phyloP scores from a whole-genome alignment of 768 basidiomycete genomes.

The Paxillus rubicundulus region DNA sequence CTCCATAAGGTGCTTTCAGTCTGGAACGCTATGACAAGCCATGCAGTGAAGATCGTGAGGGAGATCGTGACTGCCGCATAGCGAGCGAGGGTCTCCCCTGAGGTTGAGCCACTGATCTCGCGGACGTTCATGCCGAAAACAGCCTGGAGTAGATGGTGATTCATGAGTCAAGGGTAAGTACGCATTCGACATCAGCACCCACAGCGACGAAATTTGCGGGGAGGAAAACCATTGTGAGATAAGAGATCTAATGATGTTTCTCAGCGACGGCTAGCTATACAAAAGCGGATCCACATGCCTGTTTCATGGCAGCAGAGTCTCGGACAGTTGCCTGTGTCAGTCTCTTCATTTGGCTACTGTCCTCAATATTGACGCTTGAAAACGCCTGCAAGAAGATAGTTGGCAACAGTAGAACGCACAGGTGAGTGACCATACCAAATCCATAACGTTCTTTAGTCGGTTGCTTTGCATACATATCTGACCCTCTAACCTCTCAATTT shows the following conservation, averaged over 20 bases:
- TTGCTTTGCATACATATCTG: slow-evolving; percentile 29
- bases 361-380: slow-evolving; percentile 55
- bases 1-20: slow-evolving; percentile 20
- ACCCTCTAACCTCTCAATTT: slow-evolving; percentile 47
- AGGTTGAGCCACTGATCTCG: slow-evolving; percentile 34
- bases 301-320: slow-evolving; percentile 42
- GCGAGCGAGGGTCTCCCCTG: slow-evolving; percentile 32
- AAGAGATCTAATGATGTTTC: slow-evolving; percentile 31
- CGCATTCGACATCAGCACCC: not conserved
- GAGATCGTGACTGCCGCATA: slow-evolving; percentile 42
- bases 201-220: slow-evolving; percentile 48
- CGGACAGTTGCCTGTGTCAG: slow-evolving; percentile 46
- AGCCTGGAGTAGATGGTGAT: slow-evolving; percentile 30
- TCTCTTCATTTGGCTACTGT: slow-evolving; percentile 49
- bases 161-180: not conserved
- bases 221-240: slow-evolving; percentile 60
- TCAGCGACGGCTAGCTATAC: slow-evolving; percentile 11
- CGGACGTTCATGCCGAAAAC: slow-evolving; percentile 57
- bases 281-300: slow-evolving; percentile 24
- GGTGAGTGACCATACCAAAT: slow-evolving; percentile 23
- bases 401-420: not conserved
- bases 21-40: slow-evolving; percentile 56
- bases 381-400: slow-evolving; percentile 43
- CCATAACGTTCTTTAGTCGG: slow-evolving; percentile 34
- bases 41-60: slow-evolving; percentile 50